Base-by-base conservation (phyloP, 768 basidiomycete species). In the Collybia sp. region DNA sequence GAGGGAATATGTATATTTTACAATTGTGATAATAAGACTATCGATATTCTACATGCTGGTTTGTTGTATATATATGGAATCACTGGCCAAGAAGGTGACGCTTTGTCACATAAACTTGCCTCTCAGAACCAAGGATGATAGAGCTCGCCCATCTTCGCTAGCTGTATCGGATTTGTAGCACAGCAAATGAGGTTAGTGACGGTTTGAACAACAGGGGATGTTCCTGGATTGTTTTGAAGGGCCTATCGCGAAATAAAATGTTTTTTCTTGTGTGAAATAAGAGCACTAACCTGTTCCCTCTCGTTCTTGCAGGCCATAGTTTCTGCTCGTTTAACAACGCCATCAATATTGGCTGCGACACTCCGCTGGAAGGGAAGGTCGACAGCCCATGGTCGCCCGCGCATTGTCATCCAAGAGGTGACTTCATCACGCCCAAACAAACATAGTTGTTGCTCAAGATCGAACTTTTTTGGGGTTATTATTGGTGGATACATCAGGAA, bases 401-500 rank as follows among this genome's bases (percentile, higher is more conserved):
- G 76, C 49, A 76, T 73, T n/a, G 66, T 62, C 50, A 88, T 60
- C 88, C 88, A 91, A 10, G 77, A 73, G 54, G 83, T 75, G 38
- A 97, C 88, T 66, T 99, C 96, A 58, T 99, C 96, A 36, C 93
- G 80, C 19, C 90, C 81, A 61, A 95, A 95, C 43, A 99, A 72
- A 52, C 88, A 88, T 4, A 99, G 76, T 48, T 92, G 90, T 55
- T 92, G 88, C 51, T 96, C 93, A 49, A 99, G 71, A 51, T 97
- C 92, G 61, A 85, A 94, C 88, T 95, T 37, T 19, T 42, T 44
- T 4, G 8, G 34, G 37, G 46, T 51, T 16, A 45, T 19, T 10
- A 18, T 31, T 16, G 38, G 42, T 40, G 25, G 20, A 33, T 1
- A 34, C 31, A 43, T 17, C 16, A 40, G 8, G 36, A 37, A 46